Base-by-base conservation (phyloP, 1,284 basidiomycete species). In the Peniophora sp. region DNA sequence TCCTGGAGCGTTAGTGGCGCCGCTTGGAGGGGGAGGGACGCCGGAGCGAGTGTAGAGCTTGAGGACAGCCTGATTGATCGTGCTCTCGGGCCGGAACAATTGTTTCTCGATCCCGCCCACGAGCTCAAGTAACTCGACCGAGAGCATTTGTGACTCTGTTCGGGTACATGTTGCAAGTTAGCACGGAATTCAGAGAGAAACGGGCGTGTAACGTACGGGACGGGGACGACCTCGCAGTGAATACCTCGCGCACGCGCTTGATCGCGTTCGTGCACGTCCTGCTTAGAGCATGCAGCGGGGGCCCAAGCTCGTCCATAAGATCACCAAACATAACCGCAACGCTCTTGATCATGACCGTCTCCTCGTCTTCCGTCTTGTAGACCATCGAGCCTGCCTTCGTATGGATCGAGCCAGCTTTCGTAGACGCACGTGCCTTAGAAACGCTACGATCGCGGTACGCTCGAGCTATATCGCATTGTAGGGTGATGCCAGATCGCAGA, bases 1-100 rank as follows among this genome's bases (percentile, higher is more conserved):
- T 97, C 94, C 66, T 97, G 92, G 42, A 96, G 67, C 0, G 92
- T 95, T n/a, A n/a, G n/a, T n/a, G n/a, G n/a, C n/a, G n/a, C n/a
- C n/a, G 43, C n/a, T 15, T 20, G 17, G 20, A 45, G 20, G 43
- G 6, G 22, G 12, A 8, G 43, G 20, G 18, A 32, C 12, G 12
- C 79, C 12, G 12, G 27, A 32, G 51, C 74, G 72, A 57, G 81
- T 64, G 59, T 92, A 95, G 11, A 92, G 62, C 47, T 88, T 75
- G 61, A 93, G 67, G 24, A 94, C 78, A 0, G 91, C 89, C 52
- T 88, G 79, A 55, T 92, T 91, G 0, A 88, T 90, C 0, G 86
- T 89, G 57, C 79, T 83, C 59, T 90, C 86, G 61, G 96, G 96
- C 12, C 78, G 75, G 47, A 74, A 72, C 11, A 96, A 67, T 0